Percentiles rank a stretch among this genome's conserved stretches.
Evolutionary conservation across 2,329 filamentous ascomycete species (phyloP).

Genomic region (Botryosphaeria dothidea): DNA sequence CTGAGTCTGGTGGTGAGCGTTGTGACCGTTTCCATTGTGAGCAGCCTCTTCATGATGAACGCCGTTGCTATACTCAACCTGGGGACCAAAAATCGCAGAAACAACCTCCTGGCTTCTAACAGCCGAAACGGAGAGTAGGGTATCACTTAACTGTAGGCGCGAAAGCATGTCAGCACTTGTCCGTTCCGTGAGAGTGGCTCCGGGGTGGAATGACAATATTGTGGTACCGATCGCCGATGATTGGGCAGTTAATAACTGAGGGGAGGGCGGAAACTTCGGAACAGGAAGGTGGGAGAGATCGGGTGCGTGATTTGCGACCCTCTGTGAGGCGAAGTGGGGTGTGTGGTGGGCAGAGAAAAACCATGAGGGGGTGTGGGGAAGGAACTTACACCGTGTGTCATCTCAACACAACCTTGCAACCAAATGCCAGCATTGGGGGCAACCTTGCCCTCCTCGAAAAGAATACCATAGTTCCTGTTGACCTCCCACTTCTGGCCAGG

Average conservation of each 20-base stretch:
- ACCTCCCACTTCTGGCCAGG: conserved; percentile 61
- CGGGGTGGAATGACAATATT: neutral
- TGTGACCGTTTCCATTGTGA: conserved; percentile 10
- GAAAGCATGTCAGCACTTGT: conserved; percentile 17
- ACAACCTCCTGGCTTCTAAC: conserved; percentile 78
- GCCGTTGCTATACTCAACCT: conserved; percentile 13
- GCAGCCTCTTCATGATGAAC: conserved; percentile 10
- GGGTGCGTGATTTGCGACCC: neutral
- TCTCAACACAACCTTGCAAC: conserved; percentile 93
- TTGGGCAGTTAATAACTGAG: neutral
- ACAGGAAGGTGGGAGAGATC: conserved; percentile 1
- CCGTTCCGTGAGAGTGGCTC: neutral
- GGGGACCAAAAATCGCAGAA: conserved; percentile 64
- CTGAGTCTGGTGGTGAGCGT: conserved; percentile 10
- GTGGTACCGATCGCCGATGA: neutral
- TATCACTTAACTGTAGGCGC: conserved; percentile 68
- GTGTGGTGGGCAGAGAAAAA: neutral
- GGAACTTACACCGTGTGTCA: conserved; percentile 80
- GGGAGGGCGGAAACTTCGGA: neutral
- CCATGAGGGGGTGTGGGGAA: neutral
- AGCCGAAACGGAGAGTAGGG: conserved; percentile 75
- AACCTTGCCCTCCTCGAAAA: conserved; percentile 69
- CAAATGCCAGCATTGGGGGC: conserved; percentile 77
- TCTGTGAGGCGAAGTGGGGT: conserved; percentile 1
- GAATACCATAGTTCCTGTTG: conserved; percentile 74